A percentile compares a stretch with the other conserved stretches of the same genome.
These are phyloP conservation scores for Bondarzewia mesenterica DNA, from an alignment of 1,284 basidiomycete genomes.

Conservation along the genomic window DNA sequence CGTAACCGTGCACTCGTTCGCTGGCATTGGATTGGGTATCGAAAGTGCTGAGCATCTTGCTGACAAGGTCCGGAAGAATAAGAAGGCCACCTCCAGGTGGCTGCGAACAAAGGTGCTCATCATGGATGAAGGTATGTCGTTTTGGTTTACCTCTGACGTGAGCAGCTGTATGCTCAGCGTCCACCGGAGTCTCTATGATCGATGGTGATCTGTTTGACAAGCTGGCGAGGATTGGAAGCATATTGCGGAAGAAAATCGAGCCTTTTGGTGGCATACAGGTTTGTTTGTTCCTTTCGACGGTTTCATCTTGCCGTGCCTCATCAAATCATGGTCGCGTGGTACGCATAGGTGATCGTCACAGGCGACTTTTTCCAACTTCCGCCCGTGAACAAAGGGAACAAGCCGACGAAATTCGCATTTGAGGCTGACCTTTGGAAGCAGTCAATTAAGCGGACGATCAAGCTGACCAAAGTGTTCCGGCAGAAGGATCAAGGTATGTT, in stretches of 20 bases:
- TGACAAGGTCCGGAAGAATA: conserved; percentile 59
- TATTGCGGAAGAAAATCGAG: conserved; percentile 42
- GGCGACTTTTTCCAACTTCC: conserved; percentile 95
- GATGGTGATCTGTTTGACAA: conserved; percentile 86
- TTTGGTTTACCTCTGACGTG: neutral
- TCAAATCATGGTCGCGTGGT: neutral
- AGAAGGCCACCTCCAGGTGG: conserved; percentile 69
- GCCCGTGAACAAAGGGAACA: conserved; percentile 58
- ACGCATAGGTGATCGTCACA: conserved; percentile 65
- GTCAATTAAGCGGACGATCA: conserved; percentile 48
- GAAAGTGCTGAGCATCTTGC: conserved; percentile 51
- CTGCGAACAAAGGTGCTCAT: conserved; percentile 69
- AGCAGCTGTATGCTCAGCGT: neutral
- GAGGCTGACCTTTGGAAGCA: conserved; percentile 71
- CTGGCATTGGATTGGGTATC: conserved; percentile 77
- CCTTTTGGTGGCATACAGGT: conserved; percentile 92
- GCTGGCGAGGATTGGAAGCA: conserved; percentile 60
- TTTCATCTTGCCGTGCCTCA: conserved; percentile 1
- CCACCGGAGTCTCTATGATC: conserved; percentile 77
- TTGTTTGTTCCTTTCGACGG: conserved; percentile 15
- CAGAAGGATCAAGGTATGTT: conserved; percentile 53
- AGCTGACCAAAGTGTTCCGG: conserved; percentile 59
- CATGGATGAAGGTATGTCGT: conserved; percentile 78
- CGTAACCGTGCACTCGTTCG: conserved; percentile 85
- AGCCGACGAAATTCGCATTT: conserved; percentile 66